A percentile compares a stretch with the other conserved stretches of the same genome.
Evolutionary conservation across 208 protist species (phyloP).

Genomic region (Leishmania gerbilli): DNA sequence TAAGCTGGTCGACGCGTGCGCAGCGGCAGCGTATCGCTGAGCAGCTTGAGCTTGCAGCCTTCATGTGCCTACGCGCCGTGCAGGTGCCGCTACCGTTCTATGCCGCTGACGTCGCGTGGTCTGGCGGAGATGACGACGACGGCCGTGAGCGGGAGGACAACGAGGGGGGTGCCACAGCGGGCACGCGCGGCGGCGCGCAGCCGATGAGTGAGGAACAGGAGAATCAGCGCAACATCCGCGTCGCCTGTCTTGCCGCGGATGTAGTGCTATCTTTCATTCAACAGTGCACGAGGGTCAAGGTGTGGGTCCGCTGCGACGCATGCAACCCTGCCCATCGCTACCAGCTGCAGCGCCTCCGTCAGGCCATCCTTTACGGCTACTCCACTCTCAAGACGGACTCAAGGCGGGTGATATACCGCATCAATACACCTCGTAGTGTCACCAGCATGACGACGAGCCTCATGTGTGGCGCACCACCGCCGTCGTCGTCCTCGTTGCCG

Average conservation of each 20-base stretch:
- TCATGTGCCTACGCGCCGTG: slow-evolving; percentile 69
- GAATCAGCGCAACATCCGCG: slow-evolving; percentile 33
- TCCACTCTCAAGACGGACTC: slow-evolving; percentile 7
- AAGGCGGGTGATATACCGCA: slow-evolving; percentile 6
- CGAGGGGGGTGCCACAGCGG: neutral
- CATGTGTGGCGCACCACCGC: neutral
- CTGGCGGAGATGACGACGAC: slow-evolving; percentile 6
- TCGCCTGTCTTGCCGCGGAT: slow-evolving; percentile 45
- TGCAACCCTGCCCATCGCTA: slow-evolving; percentile 46
- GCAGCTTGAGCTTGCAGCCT: slow-evolving; percentile 75
- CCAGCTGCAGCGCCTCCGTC: slow-evolving; percentile 54
- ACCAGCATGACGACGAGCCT: neutral
- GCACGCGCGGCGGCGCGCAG: neutral
- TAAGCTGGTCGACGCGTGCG: slow-evolving; percentile 34
- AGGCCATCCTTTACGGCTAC: slow-evolving; percentile 59
- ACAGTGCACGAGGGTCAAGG: slow-evolving; percentile 25
- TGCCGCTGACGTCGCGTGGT: slow-evolving; percentile 1
- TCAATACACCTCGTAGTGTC: slow-evolving; percentile 20
- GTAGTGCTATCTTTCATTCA: slow-evolving; percentile 39
- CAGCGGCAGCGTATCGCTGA: slow-evolving; percentile 27
- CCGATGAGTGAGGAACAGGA: slow-evolving; percentile 1
- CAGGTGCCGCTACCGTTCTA: slow-evolving; percentile 69
- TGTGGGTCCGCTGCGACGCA: slow-evolving; percentile 83
- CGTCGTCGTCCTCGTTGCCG: neutral
- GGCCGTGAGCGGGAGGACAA: slow-evolving; percentile 1